Percentiles rank a stretch among this genome's conserved stretches.
Evolutionary conservation across 140 eudicot species (phyloP).

Genomic region (Stevia rebaudiana): DNA sequence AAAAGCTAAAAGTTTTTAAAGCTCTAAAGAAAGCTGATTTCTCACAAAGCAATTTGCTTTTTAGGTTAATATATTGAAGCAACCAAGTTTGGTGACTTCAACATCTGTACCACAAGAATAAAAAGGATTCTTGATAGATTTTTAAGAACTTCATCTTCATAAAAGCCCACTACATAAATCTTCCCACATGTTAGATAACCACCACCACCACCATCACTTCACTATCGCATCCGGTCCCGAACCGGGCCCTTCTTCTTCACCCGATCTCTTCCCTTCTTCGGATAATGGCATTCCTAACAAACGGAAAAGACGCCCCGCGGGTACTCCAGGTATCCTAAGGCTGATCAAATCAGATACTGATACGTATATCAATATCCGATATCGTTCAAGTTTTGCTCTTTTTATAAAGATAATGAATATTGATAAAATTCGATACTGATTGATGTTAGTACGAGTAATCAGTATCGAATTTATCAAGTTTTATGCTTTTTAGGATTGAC

Average conservation of each 20-base stretch:
- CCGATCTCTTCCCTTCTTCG: conserved; percentile 43
- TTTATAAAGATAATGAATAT: too few species aligned
- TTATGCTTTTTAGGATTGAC: background rate
- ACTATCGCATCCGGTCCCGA: conserved; percentile 25
- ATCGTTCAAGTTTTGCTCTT: background rate
- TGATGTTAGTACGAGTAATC: too few species aligned
- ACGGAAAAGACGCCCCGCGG: conserved; percentile 67
- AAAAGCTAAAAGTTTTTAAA: conserved; percentile 51
- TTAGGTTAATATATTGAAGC: conserved; percentile 25
- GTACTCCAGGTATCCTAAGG: conserved; percentile 51
- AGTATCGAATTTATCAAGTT: background rate
- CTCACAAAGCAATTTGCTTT: conserved; percentile 45
- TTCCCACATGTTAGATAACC: conserved; percentile 48
- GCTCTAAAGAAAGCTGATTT: conserved; percentile 37
- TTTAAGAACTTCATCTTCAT: conserved; percentile 29
- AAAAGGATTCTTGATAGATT: conserved; percentile 28
- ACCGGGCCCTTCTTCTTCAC: conserved; percentile 45
- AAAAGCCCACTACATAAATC: conserved; percentile 30
- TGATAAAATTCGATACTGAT: too few species aligned
- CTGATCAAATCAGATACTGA: background rate
- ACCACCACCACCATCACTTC: conserved; percentile 30
- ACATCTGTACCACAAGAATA: conserved; percentile 26
- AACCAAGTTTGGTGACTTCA: conserved; percentile 24
- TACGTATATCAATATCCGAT: background rate
- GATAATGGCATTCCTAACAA: conserved; percentile 49